phyloP scores from a whole-genome alignment of 495 filamentous ascomycete species.

The Aspergillus panamensis region DNA sequence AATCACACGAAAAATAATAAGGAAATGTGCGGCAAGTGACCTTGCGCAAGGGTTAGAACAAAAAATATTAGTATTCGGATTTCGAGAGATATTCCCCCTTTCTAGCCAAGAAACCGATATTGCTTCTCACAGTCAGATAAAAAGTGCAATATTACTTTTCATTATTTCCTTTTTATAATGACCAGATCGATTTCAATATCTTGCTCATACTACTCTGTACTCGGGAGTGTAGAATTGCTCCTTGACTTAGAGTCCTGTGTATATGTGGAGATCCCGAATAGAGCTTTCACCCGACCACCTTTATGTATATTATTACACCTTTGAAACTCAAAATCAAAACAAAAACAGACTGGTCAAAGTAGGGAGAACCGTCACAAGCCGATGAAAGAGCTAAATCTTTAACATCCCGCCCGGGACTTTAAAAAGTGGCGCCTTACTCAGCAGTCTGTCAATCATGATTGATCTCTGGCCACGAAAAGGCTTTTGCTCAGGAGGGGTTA shows the following conservation, averaged over 20 bases:
- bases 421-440: neutral
- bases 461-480: neutral
- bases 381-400: slow-evolving; percentile 2
- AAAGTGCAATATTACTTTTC: neutral
- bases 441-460: neutral
- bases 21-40: too few relatives aligned
- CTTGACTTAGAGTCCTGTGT: neutral
- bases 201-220: neutral
- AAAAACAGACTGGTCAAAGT: slow-evolving; percentile 1
- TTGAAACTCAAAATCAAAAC: slow-evolving; percentile 22
- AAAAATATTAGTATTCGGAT: neutral
- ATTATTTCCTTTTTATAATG: neutral
- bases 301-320: neutral
- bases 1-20: too few relatives aligned
- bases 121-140: neutral
- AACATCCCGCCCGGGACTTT: neutral
- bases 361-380: slow-evolving; percentile 8
- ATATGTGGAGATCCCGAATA: neutral
- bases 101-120: neutral
- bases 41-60: too few relatives aligned
- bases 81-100: neutral
- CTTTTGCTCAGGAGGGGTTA: neutral
- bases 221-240: neutral
- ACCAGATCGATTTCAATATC: neutral
- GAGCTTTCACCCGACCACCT: neutral